Base-by-base conservation (phyloP, 2,329 filamentous ascomycete species). In the Ophiosphaerella herpotricha region DNA sequence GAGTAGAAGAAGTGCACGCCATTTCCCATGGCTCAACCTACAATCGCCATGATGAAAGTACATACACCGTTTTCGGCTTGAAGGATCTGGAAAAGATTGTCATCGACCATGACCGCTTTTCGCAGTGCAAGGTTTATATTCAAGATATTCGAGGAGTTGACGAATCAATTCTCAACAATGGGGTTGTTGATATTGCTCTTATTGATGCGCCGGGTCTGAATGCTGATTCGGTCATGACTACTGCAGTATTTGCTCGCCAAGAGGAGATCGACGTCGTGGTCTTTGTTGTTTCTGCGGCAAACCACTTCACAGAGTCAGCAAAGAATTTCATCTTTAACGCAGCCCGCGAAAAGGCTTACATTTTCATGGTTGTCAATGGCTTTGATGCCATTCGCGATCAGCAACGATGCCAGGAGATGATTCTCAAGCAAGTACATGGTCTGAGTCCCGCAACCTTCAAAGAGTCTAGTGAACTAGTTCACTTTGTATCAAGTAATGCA, bases 231-330 rank as follows among this genome's bases (percentile, higher is more conserved):
- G 86, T 96, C 39, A 96, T 97, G 77, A 99, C 94, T 0, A 99
- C 94, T 1, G 94, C 94, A 16, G 89, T 99, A 6, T 99, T 99
- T 73, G 94, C 94, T 21, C 83, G 94, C 49, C 94, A 99, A 70
- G 94, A 99, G 73, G 94, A 99, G 75, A 99, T 99, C 57, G 94
- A 99, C 64, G 94, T 99, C 0, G 94, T 99, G 1, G 92, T 99
- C 0, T 99, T 99, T 64, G 94, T 99, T 31, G 94, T 99, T 5
- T 97, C 92, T 9, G 94, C 94, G 2, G 91, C 93, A 23, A 99
- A 99, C 60, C 94, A 99, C 74, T 97, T 99, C 70, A 99, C 94
- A 0, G 85, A 96, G 46, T 96, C 94, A 1, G 92, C 94, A n/a
- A 95, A 90, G 74, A 94, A 99, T 65, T 99, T 99, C 67, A 96